phyloP scores from a whole-genome alignment of 106 monocot genomes.

The Dendrobium officinale region DNA sequence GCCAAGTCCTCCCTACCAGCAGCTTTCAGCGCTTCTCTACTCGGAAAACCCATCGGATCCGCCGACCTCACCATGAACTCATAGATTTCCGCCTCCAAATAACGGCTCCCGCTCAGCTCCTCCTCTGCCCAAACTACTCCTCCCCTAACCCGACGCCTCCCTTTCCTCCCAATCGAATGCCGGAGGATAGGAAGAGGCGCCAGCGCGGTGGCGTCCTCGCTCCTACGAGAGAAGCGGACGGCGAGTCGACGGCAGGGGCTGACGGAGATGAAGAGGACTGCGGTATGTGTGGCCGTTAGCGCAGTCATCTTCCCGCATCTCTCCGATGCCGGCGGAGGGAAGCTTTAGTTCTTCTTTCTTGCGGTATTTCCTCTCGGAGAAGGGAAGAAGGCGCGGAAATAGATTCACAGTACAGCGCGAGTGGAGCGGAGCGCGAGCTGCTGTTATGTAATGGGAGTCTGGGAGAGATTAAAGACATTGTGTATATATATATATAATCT shows the following conservation, averaged over 20 bases:
- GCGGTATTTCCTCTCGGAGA: too few species aligned
- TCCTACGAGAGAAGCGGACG: not conserved
- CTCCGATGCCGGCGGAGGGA: not conserved
- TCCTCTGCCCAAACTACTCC: not conserved
- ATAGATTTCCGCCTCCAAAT: conserved; percentile 60
- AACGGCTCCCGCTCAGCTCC: not conserved
- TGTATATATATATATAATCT: too few species aligned
- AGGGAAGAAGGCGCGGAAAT: too few species aligned
- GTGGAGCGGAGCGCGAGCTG: too few species aligned
- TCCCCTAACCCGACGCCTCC: not conserved
- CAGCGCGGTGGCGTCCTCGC: not conserved
- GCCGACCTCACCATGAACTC: conserved; percentile 68
- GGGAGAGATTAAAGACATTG: too few species aligned
- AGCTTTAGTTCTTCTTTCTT: too few species aligned
- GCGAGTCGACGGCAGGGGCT: not conserved
- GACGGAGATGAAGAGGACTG: not conserved
- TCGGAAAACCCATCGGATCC: conserved; percentile 51
- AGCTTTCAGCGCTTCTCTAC: conserved; percentile 41
- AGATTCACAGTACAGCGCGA: too few species aligned
- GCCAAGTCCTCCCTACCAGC: conserved; percentile 67
- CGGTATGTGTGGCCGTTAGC: not conserved
- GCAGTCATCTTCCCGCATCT: conserved; percentile 14
- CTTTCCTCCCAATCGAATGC: conserved; percentile 4
- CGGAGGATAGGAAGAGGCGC: not conserved
- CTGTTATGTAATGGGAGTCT: too few species aligned